Evolutionary conservation across 805 yeast species (phyloP).

Genomic region (Starmerella apis): DNA sequence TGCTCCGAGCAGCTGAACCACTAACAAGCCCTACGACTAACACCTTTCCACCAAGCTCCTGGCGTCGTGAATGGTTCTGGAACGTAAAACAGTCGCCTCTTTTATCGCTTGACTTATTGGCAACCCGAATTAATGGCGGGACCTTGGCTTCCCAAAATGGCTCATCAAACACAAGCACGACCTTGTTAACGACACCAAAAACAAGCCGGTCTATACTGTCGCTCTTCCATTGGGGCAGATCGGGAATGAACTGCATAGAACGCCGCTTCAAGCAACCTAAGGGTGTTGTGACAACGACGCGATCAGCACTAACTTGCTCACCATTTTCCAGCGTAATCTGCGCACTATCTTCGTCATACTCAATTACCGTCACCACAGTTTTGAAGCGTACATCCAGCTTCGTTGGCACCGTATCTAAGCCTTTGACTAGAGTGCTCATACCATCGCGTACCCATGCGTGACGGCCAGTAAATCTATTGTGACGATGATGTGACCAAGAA

Average conservation of each 20-base stretch:
- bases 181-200: conserved; percentile 35
- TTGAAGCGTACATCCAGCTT: conserved; percentile 36
- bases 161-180: conserved; percentile 32
- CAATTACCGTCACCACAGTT: conserved; percentile 33
- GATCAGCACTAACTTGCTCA: conserved; percentile 35
- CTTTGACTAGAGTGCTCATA: conserved; percentile 31
- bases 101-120: conserved; percentile 18
- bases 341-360: conserved; percentile 31
- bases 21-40: conserved; percentile 34
- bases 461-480: conserved; percentile 34
- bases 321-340: conserved; percentile 34
- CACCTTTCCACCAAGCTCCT: conserved; percentile 30
- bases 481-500: conserved; percentile 37
- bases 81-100: conserved; percentile 35
- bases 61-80: conserved; percentile 31
- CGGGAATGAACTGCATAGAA: conserved; percentile 35
- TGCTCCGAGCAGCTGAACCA: conserved; percentile 33
- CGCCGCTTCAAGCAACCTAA: conserved; percentile 36
- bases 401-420: conserved; percentile 33
- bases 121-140: conserved; percentile 30
- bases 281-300: conserved; percentile 35
- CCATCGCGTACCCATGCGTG: conserved; percentile 35
- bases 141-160: conserved; percentile 34
- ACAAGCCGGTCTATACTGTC: conserved; percentile 35
- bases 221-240: conserved; percentile 35